Conservation (phyloP, 2,329 filamentous ascomycete species). For the Zymoseptoria tritici region DNA sequence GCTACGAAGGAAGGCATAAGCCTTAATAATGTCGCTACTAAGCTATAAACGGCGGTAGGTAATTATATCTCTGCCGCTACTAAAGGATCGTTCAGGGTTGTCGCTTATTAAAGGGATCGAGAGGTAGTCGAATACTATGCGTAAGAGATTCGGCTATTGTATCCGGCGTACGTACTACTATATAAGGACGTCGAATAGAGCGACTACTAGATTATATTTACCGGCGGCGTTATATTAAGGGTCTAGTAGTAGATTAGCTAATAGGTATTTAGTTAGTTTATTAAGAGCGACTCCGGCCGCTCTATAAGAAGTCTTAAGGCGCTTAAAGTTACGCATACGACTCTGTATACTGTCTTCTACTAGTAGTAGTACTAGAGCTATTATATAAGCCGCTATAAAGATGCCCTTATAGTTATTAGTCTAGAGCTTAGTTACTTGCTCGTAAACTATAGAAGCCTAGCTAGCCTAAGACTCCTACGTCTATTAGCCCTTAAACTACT, state of each 20-base stretch:
- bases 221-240: too few relatives aligned
- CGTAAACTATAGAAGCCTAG: neutral
- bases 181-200: neutral
- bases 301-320: too few relatives aligned
- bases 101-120: neutral
- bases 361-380: neutral
- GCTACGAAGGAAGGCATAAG: too few relatives aligned
- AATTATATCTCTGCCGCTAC: neutral
- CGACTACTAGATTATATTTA: too few relatives aligned
- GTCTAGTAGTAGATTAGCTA: too few relatives aligned
- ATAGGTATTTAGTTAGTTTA: too few relatives aligned
- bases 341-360: neutral
- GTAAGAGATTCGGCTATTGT: neutral
- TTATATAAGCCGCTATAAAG: neutral
- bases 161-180: neutral
- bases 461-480: neutral
- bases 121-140: neutral
- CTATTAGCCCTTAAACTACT: neutral
- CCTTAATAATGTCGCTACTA: too few relatives aligned
- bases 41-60: neutral
- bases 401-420: neutral
- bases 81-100: slow-evolving; percentile 1
- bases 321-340: neutral
- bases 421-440: neutral
- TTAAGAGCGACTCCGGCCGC: too few relatives aligned